Conservation (phyloP, 2,329 filamentous ascomycete genomes). For the Verticillium nonalfalfae region DNA sequence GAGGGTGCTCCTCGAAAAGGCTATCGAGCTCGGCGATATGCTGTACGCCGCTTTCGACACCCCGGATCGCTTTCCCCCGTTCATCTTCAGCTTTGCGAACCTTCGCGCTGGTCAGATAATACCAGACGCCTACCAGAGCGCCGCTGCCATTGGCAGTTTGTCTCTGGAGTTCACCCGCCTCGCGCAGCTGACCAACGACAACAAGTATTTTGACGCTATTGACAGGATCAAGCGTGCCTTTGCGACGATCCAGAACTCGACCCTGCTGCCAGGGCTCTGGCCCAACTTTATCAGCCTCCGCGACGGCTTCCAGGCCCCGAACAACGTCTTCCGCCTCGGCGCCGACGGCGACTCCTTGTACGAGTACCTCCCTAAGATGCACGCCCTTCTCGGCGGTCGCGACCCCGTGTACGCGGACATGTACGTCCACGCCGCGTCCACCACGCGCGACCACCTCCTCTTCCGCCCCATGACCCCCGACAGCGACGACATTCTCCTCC, state of each 20-base stretch:
- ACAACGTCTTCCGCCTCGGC: constrained; percentile 27
- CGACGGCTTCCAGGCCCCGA: constrained; percentile 33
- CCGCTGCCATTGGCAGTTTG: constrained; percentile 53
- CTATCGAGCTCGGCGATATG: constrained; percentile 56
- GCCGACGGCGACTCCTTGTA: constrained; percentile 34
- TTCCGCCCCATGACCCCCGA: constrained; percentile 48
- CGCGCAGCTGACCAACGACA: constrained; percentile 64
- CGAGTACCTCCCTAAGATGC: constrained; percentile 35
- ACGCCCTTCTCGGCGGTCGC: constrained; percentile 52
- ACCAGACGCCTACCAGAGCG: constrained; percentile 24
- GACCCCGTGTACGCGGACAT: constrained; percentile 49
- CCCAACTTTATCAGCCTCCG: constrained; percentile 56
- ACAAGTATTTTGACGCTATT: constrained; percentile 69
- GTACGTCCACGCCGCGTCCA: constrained; percentile 48
- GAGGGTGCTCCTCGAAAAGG: constrained; percentile 52
- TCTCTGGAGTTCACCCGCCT: constrained; percentile 68
- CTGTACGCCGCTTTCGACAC: constrained; percentile 64
- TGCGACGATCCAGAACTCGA: constrained; percentile 57
- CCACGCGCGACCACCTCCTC: constrained; percentile 49
- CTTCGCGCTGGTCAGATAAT: constrained; percentile 7
- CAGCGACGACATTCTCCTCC: constrained; percentile 48
- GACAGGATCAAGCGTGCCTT: constrained; percentile 63
- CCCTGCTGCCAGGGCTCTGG: constrained; percentile 67
- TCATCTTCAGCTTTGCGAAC: constrained; percentile 8
- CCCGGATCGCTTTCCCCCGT: constrained; percentile 56